A percentile compares a stretch with the other conserved stretches of the same genome.
phyloP scores from a whole-genome alignment of 495 filamentous ascomycete species.

The Hypoxylon lienhwacheense region DNA sequence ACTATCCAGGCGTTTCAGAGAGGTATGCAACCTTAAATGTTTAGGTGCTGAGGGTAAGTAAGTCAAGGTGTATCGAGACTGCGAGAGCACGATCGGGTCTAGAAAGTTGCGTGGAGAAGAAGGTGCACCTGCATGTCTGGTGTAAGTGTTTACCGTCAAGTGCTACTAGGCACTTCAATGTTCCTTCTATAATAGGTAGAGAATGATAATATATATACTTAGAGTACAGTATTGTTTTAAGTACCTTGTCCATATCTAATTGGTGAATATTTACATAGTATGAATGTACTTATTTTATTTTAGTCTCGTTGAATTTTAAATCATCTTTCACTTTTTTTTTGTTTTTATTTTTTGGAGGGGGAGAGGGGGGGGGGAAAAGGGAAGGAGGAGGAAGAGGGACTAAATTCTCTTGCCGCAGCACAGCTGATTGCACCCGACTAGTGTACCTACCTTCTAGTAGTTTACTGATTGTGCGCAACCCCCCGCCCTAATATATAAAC shows the following conservation, averaged over 20 bases:
- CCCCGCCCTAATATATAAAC: conserved; percentile 55
- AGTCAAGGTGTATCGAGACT: background rate
- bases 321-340: too few species aligned
- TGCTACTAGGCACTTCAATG: too few species aligned
- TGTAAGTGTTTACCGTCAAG: too few species aligned
- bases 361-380: conserved; percentile 3
- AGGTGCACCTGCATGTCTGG: too few species aligned
- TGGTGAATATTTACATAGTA: too few species aligned
- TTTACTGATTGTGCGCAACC: conserved; percentile 44
- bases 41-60: conserved; percentile 9
- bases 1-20: conserved; percentile 31
- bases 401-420: conserved; percentile 24
- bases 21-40: conserved; percentile 32
- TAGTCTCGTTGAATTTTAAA: background rate
- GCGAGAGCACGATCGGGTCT: conserved; percentile 20
- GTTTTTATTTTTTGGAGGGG: conserved; percentile 29
- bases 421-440: conserved; percentile 34
- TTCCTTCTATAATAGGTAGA: too few species aligned
- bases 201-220: too few species aligned
- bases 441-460: background rate
- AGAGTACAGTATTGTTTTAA: too few species aligned
- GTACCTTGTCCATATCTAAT: conserved; percentile 12
- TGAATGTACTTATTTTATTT: background rate
- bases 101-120: conserved; percentile 11
- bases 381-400: background rate